Base-by-base conservation (phyloP, 805 yeast genomes). In the Millerozyma acaciae region DNA sequence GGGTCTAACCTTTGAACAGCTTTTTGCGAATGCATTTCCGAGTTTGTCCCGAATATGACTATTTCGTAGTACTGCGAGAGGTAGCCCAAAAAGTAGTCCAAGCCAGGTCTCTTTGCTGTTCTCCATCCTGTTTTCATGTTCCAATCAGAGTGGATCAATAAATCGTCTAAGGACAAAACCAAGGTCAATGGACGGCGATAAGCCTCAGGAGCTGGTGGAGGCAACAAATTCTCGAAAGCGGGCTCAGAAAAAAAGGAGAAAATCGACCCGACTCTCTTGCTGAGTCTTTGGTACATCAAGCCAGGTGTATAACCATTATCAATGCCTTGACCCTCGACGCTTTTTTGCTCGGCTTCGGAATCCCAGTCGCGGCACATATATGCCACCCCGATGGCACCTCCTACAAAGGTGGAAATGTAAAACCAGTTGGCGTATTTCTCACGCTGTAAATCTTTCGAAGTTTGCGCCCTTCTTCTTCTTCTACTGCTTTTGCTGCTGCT, bases 51-150 rank as follows among this genome's bases (percentile, higher is more conserved):
- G 57, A 93, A 93, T 29, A 94, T 66, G 33, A 93, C 97, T 55
- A 93, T 81, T 67, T 93, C 99, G 62, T 90, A 93, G 69, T 88
- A 90, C 65, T 86, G 95, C 6, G 96, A 84, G 48, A 93, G 69
- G 62, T 93, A 93, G 18, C 95, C 96, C 55, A 93, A 68, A 65
- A 93, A 93, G 69, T 93, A 93, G 61, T 94, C 98, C 40, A 87
- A 80, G 42, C 98, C 99, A 21, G 98, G 97, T 68, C 99, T 86
- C 71, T 93, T 93, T 19, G 96, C 97, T 10, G 97, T 90, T 66
- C 93, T 81, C 99, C 99, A 93, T 34, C 98, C 98, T 55, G 78
- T 73, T 60, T 85, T 78, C 46, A 86, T 77, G 37, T 85, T 76
- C 98, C 98, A 93, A 42, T 83, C 85, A 24, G 95, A 80, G 58